Percentiles rank a stretch among this genome's conserved stretches.
phyloP scores from a whole-genome alignment of 805 yeast genomes.

The Starmerella roubikii region DNA sequence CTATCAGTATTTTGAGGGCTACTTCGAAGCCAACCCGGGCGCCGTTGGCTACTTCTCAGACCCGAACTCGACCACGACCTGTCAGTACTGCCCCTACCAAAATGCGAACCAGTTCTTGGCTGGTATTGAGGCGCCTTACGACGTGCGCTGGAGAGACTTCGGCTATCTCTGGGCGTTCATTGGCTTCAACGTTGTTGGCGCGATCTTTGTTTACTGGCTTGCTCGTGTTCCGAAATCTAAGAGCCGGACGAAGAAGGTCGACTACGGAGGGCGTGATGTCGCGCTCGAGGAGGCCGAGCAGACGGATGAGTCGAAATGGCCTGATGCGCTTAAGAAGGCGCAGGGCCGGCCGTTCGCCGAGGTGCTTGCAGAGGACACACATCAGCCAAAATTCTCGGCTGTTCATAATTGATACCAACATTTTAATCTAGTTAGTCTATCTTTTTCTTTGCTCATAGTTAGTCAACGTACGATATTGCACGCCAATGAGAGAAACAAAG shows the following conservation, averaged over 20 bases:
- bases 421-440: no score
- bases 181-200: slow-evolving; percentile 35
- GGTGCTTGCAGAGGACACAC: background rate
- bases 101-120: slow-evolving; percentile 33
- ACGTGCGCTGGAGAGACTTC: slow-evolving; percentile 49
- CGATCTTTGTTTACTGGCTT: slow-evolving; percentile 25
- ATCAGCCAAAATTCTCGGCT: background rate
- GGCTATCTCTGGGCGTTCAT: slow-evolving; percentile 50
- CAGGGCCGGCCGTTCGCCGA: slow-evolving; percentile 2
- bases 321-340: slow-evolving; percentile 7
- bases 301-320: slow-evolving; percentile 9
- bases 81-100: slow-evolving; percentile 32
- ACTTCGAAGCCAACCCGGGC: slow-evolving; percentile 26
- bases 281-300: slow-evolving; percentile 14
- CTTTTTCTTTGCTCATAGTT: background rate
- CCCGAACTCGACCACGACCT: slow-evolving; percentile 33
- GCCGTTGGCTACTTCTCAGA: slow-evolving; percentile 44
- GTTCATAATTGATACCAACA: no score
- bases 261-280: slow-evolving; percentile 14
- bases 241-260: slow-evolving; percentile 19
- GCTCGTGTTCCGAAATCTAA: slow-evolving; percentile 22
- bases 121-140: slow-evolving; percentile 33
- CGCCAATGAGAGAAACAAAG: no score
- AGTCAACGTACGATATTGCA: background rate
- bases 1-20: slow-evolving; percentile 37